Conservation (phyloP, 495 filamentous ascomycete species). For the Neurospora sp. region DNA sequence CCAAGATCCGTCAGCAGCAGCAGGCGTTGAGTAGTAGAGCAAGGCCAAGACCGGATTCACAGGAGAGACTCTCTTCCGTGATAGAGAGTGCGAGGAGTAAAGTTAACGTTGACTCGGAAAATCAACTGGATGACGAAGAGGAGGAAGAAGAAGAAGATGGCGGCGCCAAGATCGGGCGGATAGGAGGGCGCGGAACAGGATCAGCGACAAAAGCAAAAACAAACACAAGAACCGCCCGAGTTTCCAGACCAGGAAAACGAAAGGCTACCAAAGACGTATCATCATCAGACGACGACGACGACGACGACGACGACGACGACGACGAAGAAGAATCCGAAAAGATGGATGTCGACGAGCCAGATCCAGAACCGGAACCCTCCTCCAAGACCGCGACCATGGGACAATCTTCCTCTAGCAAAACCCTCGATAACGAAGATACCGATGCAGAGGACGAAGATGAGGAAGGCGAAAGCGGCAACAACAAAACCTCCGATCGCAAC, state of each 20-base stretch:
- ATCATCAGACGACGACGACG: slow-evolving; percentile 32
- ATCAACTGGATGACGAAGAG: background rate
- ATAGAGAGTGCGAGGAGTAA: background rate
- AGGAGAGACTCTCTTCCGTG: background rate
- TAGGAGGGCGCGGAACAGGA: slow-evolving; percentile 3
- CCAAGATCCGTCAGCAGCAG: slow-evolving; percentile 82
- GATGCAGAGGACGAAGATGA: slow-evolving; percentile 11
- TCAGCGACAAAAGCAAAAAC: background rate
- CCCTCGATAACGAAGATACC: background rate
- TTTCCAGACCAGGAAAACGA: slow-evolving; percentile 39
- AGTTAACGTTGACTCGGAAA: background rate
- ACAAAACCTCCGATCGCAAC: slow-evolving; percentile 13
- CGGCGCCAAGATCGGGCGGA: background rate
- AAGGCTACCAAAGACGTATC: slow-evolving; percentile 29
- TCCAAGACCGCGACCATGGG: background rate
- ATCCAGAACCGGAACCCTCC: slow-evolving; percentile 7
- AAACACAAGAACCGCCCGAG: slow-evolving; percentile 13
- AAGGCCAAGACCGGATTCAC: background rate
- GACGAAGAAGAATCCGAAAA: slow-evolving; percentile 42
- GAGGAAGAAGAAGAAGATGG: background rate
- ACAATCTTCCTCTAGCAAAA: background rate
- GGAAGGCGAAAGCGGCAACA: slow-evolving; percentile 12
- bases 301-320: slow-evolving; percentile 36
- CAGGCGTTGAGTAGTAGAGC: slow-evolving; percentile 42
- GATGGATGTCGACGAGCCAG: slow-evolving; percentile 46